These are phyloP conservation scores for Thecaphora thlaspeos DNA, from an alignment of 1,284 basidiomycete species.

Conservation along the genomic window DNA sequence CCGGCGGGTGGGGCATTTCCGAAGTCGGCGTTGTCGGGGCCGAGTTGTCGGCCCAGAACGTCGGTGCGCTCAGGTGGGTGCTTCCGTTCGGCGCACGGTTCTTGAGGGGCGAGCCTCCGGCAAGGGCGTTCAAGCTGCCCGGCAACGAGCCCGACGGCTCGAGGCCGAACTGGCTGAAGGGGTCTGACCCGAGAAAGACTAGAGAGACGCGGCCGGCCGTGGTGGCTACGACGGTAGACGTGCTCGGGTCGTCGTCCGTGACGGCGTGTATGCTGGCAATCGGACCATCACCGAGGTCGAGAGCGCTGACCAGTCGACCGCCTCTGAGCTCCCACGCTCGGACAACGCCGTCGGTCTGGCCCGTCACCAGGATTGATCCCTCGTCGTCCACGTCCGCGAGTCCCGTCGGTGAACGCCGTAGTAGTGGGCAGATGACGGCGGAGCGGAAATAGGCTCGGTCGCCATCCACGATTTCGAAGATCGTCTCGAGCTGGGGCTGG, in stretches of 20 bases:
- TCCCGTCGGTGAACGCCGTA: slow-evolving; percentile 8
- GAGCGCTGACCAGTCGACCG: slow-evolving; percentile 13
- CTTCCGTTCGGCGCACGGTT: slow-evolving; percentile 29
- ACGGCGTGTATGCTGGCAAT: slow-evolving; percentile 10
- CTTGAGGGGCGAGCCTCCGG: slow-evolving; percentile 22
- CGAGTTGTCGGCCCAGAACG: slow-evolving; percentile 27
- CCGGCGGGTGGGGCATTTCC: slow-evolving; percentile 18
- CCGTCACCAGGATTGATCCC: slow-evolving; percentile 18
- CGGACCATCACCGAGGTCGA: slow-evolving; percentile 30
- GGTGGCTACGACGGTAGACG: slow-evolving; percentile 17
- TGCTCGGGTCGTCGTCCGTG: slow-evolving; percentile 13
- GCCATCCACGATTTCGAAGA: slow-evolving; percentile 17
- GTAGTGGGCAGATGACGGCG: slow-evolving; percentile 17
- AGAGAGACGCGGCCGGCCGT: slow-evolving; percentile 20
- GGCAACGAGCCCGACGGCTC: slow-evolving; percentile 27
- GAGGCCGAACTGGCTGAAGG: slow-evolving; percentile 3
- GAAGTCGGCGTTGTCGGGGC: slow-evolving; percentile 29
- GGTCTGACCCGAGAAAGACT: slow-evolving; percentile 11
- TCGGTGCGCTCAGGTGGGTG: slow-evolving; percentile 15
- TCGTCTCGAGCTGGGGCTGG: slow-evolving; percentile 10
- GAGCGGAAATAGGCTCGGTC: slow-evolving; percentile 18
- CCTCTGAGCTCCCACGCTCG: slow-evolving; percentile 18
- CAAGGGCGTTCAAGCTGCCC: slow-evolving; percentile 14
- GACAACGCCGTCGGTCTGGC: slow-evolving; percentile 22
- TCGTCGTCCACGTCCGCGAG: background rate